Evolutionary conservation across 192 early-diverging fungal species (phyloP).

Genomic region (Linnemannia exigua): DNA sequence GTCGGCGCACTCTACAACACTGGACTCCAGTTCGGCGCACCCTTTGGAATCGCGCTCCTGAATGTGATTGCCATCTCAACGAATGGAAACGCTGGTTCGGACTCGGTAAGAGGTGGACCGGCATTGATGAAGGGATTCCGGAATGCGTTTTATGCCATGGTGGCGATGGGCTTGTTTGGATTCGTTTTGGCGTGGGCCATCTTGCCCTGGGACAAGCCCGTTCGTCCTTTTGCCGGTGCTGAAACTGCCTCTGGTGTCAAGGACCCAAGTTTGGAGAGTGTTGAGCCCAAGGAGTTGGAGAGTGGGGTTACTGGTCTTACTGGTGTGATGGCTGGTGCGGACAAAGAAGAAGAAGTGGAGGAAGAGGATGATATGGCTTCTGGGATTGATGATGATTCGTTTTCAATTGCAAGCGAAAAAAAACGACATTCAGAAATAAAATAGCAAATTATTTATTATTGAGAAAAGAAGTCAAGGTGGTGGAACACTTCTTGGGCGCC

Average conservation of each 20-base stretch:
- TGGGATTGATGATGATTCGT: no score
- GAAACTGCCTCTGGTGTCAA: no score
- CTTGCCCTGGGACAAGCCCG: constrained; percentile 29
- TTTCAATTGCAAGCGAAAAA: no score
- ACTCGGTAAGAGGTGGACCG: constrained; percentile 8
- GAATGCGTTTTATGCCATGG: constrained; percentile 23
- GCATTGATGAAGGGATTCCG: constrained; percentile 29
- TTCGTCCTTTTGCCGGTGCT: not conserved
- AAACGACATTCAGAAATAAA: no score
- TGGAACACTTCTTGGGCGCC: no score
- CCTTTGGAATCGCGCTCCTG: constrained; percentile 50
- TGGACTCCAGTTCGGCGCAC: constrained; percentile 42
- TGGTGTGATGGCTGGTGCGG: not conserved
- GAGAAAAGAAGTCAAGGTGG: no score
- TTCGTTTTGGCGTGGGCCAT: constrained; percentile 10
- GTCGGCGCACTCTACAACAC: constrained; percentile 52
- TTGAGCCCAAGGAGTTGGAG: not conserved
- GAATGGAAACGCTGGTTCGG: constrained; percentile 6
- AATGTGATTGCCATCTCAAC: constrained; percentile 43
- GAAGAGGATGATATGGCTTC: no score
- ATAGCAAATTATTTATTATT: no score
- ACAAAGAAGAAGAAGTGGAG: no score
- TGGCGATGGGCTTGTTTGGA: constrained; percentile 17
- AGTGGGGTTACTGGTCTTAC: not conserved
- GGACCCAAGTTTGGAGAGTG: not conserved